Conservation (phyloP, 129 eudicot species). For the Pseudognaphalium luteoalbum region DNA sequence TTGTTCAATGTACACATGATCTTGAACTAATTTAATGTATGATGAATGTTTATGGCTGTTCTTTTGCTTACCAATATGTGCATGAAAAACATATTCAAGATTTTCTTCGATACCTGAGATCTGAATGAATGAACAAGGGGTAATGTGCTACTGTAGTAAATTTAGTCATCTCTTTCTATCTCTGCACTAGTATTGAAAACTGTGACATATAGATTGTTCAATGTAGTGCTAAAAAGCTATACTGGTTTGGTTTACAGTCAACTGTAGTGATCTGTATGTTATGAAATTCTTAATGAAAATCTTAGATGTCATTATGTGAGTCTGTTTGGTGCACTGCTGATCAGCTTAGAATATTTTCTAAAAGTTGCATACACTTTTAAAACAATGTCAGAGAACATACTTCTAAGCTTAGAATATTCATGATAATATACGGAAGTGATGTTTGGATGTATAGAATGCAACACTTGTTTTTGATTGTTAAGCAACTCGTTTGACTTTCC, state of each 20-base stretch:
- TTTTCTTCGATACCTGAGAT: constrained; percentile 37
- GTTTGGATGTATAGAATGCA: too few species aligned
- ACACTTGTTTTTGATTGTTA: not conserved
- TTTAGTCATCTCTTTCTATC: too few species aligned
- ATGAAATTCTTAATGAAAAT: too few species aligned
- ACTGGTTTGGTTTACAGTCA: too few species aligned
- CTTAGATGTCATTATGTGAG: not conserved
- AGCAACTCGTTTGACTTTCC: too few species aligned
- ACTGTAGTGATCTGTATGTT: not conserved
- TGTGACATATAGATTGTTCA: too few species aligned
- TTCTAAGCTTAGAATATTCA: not conserved
- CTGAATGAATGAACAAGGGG: constrained; percentile 39
- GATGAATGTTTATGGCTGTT: constrained; percentile 33
- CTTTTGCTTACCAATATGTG: constrained; percentile 55
- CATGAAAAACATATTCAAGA: constrained; percentile 52
- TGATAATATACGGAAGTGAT: too few species aligned
- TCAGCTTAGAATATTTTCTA: not conserved
- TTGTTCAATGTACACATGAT: constrained; percentile 7
- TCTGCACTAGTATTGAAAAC: not conserved
- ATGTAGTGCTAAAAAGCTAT: too few species aligned
- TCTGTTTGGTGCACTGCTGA: not conserved
- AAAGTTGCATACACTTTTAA: not conserved
- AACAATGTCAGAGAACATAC: not conserved
- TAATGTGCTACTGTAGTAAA: constrained; percentile 1
- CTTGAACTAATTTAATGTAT: constrained; percentile 11